Evolutionary conservation across 139 green algal species (phyloP).

Genomic region (Choricystis sp.): DNA sequence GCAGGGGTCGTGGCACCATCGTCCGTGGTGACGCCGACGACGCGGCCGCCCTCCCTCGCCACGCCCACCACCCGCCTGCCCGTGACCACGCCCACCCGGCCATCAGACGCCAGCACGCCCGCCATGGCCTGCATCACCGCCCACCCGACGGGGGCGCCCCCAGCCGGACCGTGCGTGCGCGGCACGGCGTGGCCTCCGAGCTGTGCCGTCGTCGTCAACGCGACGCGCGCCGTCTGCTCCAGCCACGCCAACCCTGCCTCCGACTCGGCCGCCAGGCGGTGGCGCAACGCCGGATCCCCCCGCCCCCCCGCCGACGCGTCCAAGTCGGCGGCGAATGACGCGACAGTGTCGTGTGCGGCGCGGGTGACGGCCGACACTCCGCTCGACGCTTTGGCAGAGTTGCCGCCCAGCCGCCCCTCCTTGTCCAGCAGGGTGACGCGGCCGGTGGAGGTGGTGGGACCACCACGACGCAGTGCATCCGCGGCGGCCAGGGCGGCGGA

Average conservation of each 20-base stretch:
- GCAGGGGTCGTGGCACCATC: slow-evolving; percentile 5
- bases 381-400: slow-evolving; percentile 45
- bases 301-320: slow-evolving; percentile 29
- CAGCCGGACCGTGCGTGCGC: not conserved
- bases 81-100: slow-evolving; percentile 15
- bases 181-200: not conserved
- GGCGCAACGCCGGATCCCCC: slow-evolving; percentile 27
- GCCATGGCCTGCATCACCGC: not conserved
- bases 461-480: slow-evolving; percentile 8
- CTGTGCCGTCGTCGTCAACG: slow-evolving; percentile 9
- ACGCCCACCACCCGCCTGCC: slow-evolving; percentile 11
- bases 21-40: slow-evolving; percentile 5
- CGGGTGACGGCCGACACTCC: slow-evolving; percentile 52
- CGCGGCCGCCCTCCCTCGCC: not conserved
- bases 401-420: slow-evolving; percentile 39
- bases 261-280: slow-evolving; percentile 16
- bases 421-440: slow-evolving; percentile 51
- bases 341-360: slow-evolving; percentile 9
- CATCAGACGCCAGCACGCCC: slow-evolving; percentile 23
- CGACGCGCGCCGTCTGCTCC: slow-evolving; percentile 12
- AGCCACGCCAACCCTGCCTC: slow-evolving; percentile 25
- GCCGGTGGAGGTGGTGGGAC: not conserved
- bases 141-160: not conserved
- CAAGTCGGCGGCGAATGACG: slow-evolving; percentile 31
- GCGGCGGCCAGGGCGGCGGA: slow-evolving; percentile 21